These are phyloP conservation scores for Cladosporium sp. DNA, from an alignment of 2,329 filamentous ascomycete genomes.

Conservation along the genomic window DNA sequence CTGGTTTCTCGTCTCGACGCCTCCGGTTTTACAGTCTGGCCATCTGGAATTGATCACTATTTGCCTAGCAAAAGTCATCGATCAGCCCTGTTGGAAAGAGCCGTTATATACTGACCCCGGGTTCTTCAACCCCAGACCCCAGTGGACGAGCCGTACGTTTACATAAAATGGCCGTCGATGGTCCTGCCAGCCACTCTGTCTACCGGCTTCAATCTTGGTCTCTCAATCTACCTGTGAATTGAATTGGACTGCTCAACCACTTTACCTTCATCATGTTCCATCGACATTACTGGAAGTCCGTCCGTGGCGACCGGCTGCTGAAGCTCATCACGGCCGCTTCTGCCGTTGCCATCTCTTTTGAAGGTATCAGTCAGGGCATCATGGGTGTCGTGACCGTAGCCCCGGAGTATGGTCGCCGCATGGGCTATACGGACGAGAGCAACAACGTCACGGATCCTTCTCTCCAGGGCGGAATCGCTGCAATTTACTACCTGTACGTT, in stretches of 20 bases:
- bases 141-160: not conserved
- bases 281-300: constrained; percentile 4
- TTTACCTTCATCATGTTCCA: not conserved
- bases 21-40: not conserved
- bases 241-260: not conserved
- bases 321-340: constrained; percentile 15
- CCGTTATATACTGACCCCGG: not conserved
- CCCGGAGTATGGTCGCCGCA: constrained; percentile 25
- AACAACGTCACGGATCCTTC: constrained; percentile 21
- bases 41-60: not conserved
- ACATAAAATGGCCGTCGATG: constrained; percentile 1
- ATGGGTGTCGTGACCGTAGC: constrained; percentile 27
- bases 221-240: not conserved
- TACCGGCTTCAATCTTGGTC: not conserved
- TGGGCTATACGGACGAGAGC: constrained; percentile 11
- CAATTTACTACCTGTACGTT: constrained; percentile 14
- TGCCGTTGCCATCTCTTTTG: constrained; percentile 19
- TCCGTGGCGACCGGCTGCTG: constrained; percentile 6
- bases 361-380: constrained; percentile 32
- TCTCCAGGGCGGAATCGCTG: constrained; percentile 13
- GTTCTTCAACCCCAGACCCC: not conserved
- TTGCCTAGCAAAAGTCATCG: not conserved
- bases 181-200: not conserved
- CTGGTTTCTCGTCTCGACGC: constrained; percentile 1
- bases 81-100: not conserved